Conservation (phyloP, 108 stramenopile species). For the Fragilariopsis cylindrus region DNA sequence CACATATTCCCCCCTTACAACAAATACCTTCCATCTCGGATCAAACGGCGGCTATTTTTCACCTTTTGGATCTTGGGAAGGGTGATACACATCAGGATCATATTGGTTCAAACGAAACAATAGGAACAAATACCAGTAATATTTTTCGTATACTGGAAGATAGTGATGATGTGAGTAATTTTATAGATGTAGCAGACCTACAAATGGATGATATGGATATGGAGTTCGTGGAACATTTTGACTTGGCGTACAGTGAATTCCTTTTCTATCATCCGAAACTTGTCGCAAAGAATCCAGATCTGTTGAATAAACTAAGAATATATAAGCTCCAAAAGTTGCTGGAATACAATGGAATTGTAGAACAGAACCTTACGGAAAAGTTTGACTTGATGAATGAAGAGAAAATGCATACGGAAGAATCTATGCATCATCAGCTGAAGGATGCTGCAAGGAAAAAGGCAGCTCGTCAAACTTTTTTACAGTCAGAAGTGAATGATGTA, state of each 20-base stretch:
- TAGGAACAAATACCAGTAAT: neutral
- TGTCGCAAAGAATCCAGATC: constrained; percentile 25
- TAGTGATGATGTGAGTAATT: neutral
- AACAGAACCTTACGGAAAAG: constrained; percentile 1
- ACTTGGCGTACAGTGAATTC: constrained; percentile 44
- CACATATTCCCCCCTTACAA: neutral
- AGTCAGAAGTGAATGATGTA: constrained; percentile 28
- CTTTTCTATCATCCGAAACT: constrained; percentile 36
- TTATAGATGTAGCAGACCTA: neutral
- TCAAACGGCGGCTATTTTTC: constrained; percentile 22
- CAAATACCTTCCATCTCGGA: constrained; percentile 10
- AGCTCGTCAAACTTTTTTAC: constrained; percentile 40
- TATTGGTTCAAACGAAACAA: neutral
- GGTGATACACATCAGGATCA: constrained; percentile 5
- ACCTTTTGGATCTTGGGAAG: constrained; percentile 9
- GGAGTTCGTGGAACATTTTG: constrained; percentile 46
- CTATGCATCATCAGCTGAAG: constrained; percentile 23
- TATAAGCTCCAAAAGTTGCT: constrained; percentile 47
- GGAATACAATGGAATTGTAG: constrained; percentile 25
- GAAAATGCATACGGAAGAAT: constrained; percentile 21
- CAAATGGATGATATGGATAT: constrained; percentile 33
- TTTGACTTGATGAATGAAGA: constrained; percentile 12
- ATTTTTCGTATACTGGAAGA: constrained; percentile 28
- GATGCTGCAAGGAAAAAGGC: constrained; percentile 49
- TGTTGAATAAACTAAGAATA: constrained; percentile 43